A percentile compares a stretch with the other conserved stretches of the same genome.
Conservation (phyloP, 164 flowering plant genomes). For the Amborella trichopoda region DNA sequence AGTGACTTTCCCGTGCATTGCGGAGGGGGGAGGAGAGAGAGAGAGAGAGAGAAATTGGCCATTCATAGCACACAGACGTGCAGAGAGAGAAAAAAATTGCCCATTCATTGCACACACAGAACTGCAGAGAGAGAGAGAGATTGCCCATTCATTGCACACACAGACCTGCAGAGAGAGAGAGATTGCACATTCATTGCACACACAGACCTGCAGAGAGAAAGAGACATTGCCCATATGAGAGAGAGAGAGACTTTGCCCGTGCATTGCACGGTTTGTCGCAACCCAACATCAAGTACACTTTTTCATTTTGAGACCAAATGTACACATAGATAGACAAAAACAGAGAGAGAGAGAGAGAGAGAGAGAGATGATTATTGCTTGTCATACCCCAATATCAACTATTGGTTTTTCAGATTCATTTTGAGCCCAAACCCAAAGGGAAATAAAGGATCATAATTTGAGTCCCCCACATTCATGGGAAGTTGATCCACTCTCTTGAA, state of each 20-base stretch:
- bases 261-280: neutral
- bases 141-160: too few species aligned
- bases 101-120: too few species aligned
- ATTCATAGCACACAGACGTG: too few species aligned
- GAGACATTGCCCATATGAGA: too few species aligned
- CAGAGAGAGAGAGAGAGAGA: neutral
- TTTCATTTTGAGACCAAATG: neutral
- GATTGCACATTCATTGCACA: too few species aligned
- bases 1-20: too few species aligned
- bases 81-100: too few species aligned
- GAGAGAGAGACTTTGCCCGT: neutral
- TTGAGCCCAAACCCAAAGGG: conserved; percentile 69
- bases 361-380: neutral
- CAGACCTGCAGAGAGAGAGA: too few species aligned
- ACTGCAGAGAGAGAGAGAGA: too few species aligned
- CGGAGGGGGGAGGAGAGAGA: too few species aligned
- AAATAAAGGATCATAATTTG: conserved; percentile 50
- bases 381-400: neutral
- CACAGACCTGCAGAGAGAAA: too few species aligned
- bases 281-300: neutral
- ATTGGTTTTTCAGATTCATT: conserved; percentile 6
- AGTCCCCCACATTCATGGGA: conserved; percentile 40
- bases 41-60: too few species aligned
- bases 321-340: neutral
- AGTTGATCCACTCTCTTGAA: conserved; percentile 52